phyloP scores from a whole-genome alignment of 305 asterid genomes.

The Lippia alba region DNA sequence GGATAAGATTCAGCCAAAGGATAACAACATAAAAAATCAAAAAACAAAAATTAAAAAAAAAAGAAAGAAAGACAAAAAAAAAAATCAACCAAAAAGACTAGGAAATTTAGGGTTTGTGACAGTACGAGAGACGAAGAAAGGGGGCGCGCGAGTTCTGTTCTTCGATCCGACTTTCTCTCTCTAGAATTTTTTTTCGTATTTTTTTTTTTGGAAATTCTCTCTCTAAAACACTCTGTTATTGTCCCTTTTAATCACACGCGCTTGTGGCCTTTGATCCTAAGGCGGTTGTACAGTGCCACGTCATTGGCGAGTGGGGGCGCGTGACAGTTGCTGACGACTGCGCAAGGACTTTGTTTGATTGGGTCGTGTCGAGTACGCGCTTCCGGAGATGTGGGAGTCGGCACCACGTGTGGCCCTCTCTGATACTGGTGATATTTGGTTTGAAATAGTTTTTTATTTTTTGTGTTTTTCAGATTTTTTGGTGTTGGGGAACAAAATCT shows the following conservation, averaged over 20 bases:
- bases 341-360: not conserved
- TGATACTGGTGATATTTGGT: no score
- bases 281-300: constrained; percentile 47
- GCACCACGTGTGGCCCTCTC: not conserved
- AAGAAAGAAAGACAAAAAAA: constrained; percentile 8
- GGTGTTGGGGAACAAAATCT: no score
- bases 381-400: not conserved
- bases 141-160: constrained; percentile 36
- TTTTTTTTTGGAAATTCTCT: constrained; percentile 23
- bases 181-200: constrained; percentile 16
- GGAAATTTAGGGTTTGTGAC: constrained; percentile 51
- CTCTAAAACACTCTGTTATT: constrained; percentile 39
- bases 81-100: not conserved
- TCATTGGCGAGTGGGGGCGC: constrained; percentile 34
- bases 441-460: no score
- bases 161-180: constrained; percentile 51
- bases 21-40: constrained; percentile 14
- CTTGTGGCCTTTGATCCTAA: constrained; percentile 34
- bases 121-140: constrained; percentile 25
- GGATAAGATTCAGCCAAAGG: constrained; percentile 12
- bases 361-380: constrained; percentile 11
- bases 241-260: constrained; percentile 47
- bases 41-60: not conserved
- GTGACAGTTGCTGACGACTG: constrained; percentile 7
- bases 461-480: no score